These are phyloP conservation scores for Fagopyrum tataricum DNA, from an alignment of 148 eudicot genomes.

Conservation along the genomic window DNA sequence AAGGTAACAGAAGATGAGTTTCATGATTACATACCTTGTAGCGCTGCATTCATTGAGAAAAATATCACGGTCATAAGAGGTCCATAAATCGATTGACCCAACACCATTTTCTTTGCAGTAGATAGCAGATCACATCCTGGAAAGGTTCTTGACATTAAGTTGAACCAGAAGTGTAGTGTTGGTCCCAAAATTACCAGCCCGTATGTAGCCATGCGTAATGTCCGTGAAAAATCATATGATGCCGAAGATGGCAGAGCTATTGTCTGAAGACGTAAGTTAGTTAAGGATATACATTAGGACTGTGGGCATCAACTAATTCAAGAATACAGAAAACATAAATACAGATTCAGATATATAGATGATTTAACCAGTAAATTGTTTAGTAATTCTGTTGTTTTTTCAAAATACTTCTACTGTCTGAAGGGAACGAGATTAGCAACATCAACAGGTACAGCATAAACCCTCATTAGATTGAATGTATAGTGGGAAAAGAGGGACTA, in stretches of 20 bases:
- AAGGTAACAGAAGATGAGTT: neutral
- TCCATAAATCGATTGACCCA: conserved; percentile 76
- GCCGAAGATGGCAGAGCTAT: conserved; percentile 42
- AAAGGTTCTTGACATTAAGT: conserved; percentile 48
- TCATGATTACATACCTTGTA: conserved; percentile 50
- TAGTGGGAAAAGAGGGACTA: neutral
- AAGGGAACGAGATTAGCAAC: too few relatives aligned
- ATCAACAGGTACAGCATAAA: neutral
- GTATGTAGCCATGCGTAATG: conserved; percentile 81
- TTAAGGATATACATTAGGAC: neutral
- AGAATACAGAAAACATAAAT: neutral
- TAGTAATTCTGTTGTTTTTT: neutral
- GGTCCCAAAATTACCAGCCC: conserved; percentile 83
- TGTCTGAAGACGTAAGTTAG: conserved; percentile 33
- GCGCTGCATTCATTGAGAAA: conserved; percentile 78
- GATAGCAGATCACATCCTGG: conserved; percentile 68
- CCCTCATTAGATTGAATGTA: neutral
- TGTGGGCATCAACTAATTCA: neutral
- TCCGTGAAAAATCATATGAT: conserved; percentile 58
- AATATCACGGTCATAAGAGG: conserved; percentile 72
- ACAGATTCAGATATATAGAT: neutral
- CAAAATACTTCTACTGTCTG: neutral
- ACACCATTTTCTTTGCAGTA: conserved; percentile 65
- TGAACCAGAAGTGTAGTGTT: conserved; percentile 87
- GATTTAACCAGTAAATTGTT: neutral